Evolutionary conservation across 805 yeast species (phyloP).

Genomic region (Cyberlindnera xylosilytica): DNA sequence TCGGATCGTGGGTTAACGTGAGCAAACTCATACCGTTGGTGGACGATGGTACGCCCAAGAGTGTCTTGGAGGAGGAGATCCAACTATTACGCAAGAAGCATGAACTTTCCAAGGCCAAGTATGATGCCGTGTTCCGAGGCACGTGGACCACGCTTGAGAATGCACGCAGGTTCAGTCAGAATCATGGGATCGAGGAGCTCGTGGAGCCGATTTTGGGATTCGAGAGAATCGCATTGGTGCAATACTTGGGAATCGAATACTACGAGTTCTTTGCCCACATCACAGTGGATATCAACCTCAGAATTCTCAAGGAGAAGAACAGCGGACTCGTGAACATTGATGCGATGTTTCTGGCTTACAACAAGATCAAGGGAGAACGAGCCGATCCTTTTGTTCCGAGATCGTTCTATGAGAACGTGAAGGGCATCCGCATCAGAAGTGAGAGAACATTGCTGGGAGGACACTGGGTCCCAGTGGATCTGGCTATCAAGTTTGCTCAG

Average conservation of each 20-base stretch:
- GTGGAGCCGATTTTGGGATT: slow-evolving; percentile 24
- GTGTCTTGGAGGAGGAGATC: slow-evolving; percentile 1
- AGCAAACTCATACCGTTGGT: slow-evolving; percentile 3
- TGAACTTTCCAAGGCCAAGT: background rate
- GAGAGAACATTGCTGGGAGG: slow-evolving; percentile 30
- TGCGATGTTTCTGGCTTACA: slow-evolving; percentile 23
- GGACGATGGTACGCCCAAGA: background rate
- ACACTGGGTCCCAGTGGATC: slow-evolving; percentile 23
- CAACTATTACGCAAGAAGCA: background rate
- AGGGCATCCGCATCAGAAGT: slow-evolving; percentile 13
- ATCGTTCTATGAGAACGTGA: slow-evolving; percentile 14
- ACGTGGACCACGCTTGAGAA: slow-evolving; percentile 23
- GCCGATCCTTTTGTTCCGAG: slow-evolving; percentile 11
- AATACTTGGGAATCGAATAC: slow-evolving; percentile 23
- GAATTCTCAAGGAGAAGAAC: slow-evolving; percentile 24
- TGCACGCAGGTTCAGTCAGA: slow-evolving; percentile 24
- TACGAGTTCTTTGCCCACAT: slow-evolving; percentile 26
- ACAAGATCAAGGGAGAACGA: slow-evolving; percentile 15
- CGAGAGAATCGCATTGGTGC: slow-evolving; percentile 25
- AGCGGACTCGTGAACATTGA: slow-evolving; percentile 22
- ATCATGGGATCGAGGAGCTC: slow-evolving; percentile 14
- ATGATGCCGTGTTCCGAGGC: slow-evolving; percentile 15
- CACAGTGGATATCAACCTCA: slow-evolving; percentile 17
- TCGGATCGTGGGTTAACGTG: slow-evolving; percentile 14
- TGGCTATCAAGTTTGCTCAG: slow-evolving; percentile 17